These are phyloP conservation scores for Isatis lusitanica DNA, from an alignment of 441 rosid genomes.

Conservation along the genomic window DNA sequence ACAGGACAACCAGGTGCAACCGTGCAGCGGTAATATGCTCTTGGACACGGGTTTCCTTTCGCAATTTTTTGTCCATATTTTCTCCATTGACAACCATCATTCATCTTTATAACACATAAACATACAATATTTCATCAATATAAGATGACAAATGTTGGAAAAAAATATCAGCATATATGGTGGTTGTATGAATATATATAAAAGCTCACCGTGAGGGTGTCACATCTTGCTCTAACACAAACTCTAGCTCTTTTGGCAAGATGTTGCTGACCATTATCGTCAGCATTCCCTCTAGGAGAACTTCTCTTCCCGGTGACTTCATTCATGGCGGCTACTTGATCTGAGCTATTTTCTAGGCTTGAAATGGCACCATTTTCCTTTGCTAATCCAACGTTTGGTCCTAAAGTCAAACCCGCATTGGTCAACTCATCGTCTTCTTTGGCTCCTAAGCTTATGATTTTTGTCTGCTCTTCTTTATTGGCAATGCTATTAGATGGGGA, in stretches of 20 bases:
- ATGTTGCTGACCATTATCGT: slow-evolving; percentile 52
- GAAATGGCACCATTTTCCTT: slow-evolving; percentile 20
- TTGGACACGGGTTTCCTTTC: too few relatives aligned
- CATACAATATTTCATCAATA: too few relatives aligned
- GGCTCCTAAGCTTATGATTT: too few relatives aligned
- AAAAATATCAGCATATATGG: slow-evolving; percentile 21
- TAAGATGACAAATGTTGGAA: too few relatives aligned
- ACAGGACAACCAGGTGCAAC: too few relatives aligned
- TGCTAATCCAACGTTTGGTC: too few relatives aligned
- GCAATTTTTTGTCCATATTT: too few relatives aligned
- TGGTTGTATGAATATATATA: neutral
- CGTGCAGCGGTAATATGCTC: too few relatives aligned
- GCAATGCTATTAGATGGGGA: too few relatives aligned
- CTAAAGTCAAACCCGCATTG: slow-evolving; percentile 45
- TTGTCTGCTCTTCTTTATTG: too few relatives aligned
- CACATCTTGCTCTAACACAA: slow-evolving; percentile 81
- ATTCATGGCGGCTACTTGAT: slow-evolving; percentile 45
- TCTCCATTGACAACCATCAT: too few relatives aligned
- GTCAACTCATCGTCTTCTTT: slow-evolving; percentile 39
- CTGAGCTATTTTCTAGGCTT: slow-evolving; percentile 41
- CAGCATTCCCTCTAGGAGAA: slow-evolving; percentile 25
- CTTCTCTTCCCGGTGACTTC: slow-evolving; percentile 42
- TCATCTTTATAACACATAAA: too few relatives aligned
- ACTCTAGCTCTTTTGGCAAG: slow-evolving; percentile 66
- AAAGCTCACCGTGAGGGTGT: slow-evolving; percentile 64